A percentile compares a stretch with the other conserved stretches of the same genome.
Conservation (phyloP, 495 filamentous ascomycete species). For the Trichoderma orchidacearum region DNA sequence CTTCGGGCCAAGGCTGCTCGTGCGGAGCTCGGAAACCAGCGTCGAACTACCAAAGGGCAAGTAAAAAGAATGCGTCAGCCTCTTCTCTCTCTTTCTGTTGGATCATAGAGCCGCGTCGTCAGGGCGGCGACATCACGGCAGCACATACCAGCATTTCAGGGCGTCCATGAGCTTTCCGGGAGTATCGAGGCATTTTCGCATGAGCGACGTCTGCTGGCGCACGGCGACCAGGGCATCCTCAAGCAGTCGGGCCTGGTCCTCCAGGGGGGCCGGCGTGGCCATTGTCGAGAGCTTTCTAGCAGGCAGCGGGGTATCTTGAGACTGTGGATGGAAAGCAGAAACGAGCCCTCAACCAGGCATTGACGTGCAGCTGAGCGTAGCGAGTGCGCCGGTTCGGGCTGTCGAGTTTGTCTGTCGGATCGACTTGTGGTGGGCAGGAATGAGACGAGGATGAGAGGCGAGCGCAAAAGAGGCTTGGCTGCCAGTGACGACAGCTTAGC, state of each 20-base stretch:
- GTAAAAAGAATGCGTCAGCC: conserved; percentile 7
- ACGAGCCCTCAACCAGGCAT: not conserved
- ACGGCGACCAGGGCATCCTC: conserved; percentile 95
- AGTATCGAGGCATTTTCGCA: conserved; percentile 95
- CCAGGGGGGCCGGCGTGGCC: conserved; percentile 53
- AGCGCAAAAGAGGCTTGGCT: not conserved
- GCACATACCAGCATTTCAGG: conserved; percentile 87
- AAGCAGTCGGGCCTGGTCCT: conserved; percentile 87
- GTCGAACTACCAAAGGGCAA: conserved; percentile 60
- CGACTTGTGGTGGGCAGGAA: not conserved
- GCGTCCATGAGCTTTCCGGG: conserved; percentile 99
- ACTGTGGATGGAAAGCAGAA: not conserved
- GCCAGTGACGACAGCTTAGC: conserved; percentile 1
- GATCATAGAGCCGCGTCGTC: not conserved
- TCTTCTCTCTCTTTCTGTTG: not conserved
- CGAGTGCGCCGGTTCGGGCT: not conserved
- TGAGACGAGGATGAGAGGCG: not conserved
- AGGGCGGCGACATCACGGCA: not conserved
- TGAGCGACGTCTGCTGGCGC: conserved; percentile 86
- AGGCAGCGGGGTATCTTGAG: conserved; percentile 4
- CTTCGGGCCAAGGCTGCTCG: conserved; percentile 87
- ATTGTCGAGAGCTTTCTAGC: conserved; percentile 11
- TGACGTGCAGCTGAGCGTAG: conserved; percentile 19
- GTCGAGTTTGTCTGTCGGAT: not conserved
- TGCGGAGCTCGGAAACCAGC: conserved; percentile 90